A percentile compares a stretch with the other conserved stretches of the same genome.
These are phyloP conservation scores for Fusarium denticulatum DNA, from an alignment of 2,329 filamentous ascomycete species.

Conservation along the genomic window DNA sequence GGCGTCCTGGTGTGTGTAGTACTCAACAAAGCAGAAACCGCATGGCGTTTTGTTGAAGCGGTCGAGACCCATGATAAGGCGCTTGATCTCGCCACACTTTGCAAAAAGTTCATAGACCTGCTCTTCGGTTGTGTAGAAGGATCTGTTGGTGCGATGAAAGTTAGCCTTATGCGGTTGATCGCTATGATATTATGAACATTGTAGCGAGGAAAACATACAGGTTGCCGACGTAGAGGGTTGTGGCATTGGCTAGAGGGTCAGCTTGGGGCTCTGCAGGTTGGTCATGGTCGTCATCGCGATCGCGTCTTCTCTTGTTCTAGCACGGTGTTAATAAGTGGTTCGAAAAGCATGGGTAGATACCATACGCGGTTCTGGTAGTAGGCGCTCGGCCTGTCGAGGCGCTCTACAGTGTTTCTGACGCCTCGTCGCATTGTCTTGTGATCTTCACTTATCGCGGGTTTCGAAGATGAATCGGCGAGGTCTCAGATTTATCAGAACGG, in stretches of 20 bases:
- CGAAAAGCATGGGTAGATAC: constrained; percentile 10
- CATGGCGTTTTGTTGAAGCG: constrained; percentile 97
- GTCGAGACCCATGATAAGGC: constrained; percentile 96
- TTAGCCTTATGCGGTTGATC: constrained; percentile 1
- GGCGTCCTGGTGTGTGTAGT: constrained; percentile 97
- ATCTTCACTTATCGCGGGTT: background rate
- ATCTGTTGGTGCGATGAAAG: constrained; percentile 59
- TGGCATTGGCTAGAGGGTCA: constrained; percentile 85
- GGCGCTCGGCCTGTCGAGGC: constrained; percentile 92
- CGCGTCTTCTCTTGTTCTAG: constrained; percentile 77
- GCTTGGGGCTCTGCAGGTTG: constrained; percentile 57
- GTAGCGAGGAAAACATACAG: constrained; percentile 63
- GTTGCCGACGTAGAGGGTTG: constrained; percentile 97
- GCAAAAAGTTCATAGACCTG: constrained; percentile 97
- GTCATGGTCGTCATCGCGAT: constrained; percentile 67
- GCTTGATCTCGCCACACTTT: constrained; percentile 98
- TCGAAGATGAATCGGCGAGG: background rate
- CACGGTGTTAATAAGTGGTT: constrained; percentile 1
- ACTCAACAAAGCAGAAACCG: constrained; percentile 99
- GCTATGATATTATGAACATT: background rate
- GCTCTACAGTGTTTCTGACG: constrained; percentile 80
- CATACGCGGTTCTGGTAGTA: constrained; percentile 87
- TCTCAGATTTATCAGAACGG: no score
- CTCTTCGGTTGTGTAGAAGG: constrained; percentile 98
- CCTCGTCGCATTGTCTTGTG: constrained; percentile 54